A percentile compares a stretch with the other conserved stretches of the same genome.
These are phyloP conservation scores for Phellinidium pouzarii DNA, from an alignment of 1,284 basidiomycete genomes.

Conservation along the genomic window DNA sequence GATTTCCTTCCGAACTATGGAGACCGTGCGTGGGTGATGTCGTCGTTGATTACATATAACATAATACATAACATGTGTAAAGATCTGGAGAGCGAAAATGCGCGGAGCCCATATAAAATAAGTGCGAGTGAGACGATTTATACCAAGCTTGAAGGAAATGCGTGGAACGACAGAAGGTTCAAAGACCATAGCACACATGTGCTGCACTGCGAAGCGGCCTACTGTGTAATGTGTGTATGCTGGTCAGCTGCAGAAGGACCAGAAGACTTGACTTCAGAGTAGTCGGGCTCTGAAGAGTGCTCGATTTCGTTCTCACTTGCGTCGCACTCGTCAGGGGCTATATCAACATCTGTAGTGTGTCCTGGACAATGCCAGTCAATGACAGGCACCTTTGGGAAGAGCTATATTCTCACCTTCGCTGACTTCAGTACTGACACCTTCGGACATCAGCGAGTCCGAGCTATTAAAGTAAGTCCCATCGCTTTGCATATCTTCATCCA, in stretches of 20 bases:
- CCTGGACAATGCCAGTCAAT: neutral
- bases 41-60: neutral
- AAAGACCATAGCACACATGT: too few species aligned
- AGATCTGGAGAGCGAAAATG: neutral
- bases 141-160: neutral
- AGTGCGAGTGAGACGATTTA: neutral
- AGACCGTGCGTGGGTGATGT: neutral
- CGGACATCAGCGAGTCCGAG: constrained; percentile 12
- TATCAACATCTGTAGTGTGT: neutral
- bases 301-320: neutral
- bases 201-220: neutral
- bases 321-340: neutral
- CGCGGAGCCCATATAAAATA: constrained; percentile 1
- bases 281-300: neutral
- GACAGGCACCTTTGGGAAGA: too few species aligned
- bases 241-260: neutral
- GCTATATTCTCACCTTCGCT: neutral
- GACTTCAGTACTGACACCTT: neutral
- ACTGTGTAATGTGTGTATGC: neutral
- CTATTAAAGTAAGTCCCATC: constrained; percentile 20
- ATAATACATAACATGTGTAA: neutral
- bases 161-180: neutral
- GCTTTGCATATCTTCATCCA: constrained; percentile 10
- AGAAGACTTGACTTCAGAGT: constrained; percentile 3
- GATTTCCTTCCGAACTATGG: constrained; percentile 16